These are phyloP conservation scores for Dalbergia oliveri DNA, from an alignment of 306 rosid genomes.

Conservation along the genomic window DNA sequence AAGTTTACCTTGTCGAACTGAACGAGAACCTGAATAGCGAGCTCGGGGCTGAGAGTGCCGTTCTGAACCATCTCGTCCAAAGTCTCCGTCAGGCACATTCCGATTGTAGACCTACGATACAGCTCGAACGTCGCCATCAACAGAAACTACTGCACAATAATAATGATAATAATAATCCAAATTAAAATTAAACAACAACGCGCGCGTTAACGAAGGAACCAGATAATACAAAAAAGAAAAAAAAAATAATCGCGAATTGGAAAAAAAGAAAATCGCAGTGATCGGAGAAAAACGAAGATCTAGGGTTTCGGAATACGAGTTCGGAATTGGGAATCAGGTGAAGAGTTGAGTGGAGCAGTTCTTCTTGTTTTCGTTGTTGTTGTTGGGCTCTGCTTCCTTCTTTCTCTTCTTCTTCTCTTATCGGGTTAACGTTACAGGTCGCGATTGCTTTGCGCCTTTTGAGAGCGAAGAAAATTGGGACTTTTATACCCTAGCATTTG, in stretches of 20 bases:
- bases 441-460: background rate
- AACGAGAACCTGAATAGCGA: conserved; percentile 83
- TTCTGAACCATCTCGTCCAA: conserved; percentile 83
- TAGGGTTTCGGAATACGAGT: background rate
- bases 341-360: conserved; percentile 13
- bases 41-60: conserved; percentile 80
- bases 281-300: background rate
- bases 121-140: conserved; percentile 82
- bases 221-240: background rate
- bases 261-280: background rate
- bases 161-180: background rate
- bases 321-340: background rate
- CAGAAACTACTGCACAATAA: background rate
- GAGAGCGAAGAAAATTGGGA: conserved; percentile 69
- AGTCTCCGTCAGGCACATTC: conserved; percentile 81
- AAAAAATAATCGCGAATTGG: background rate
- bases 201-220: background rate
- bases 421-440: conserved; percentile 48
- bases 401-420: background rate
- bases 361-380: conserved; percentile 5
- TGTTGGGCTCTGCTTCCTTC: background rate
- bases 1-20: conserved; percentile 79
- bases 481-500: conserved; percentile 73
- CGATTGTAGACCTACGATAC: conserved; percentile 82
- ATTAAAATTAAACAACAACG: background rate